Evolutionary conservation across 2,329 filamentous ascomycete species (phyloP).

Genomic region (Cladosporium sp.): DNA sequence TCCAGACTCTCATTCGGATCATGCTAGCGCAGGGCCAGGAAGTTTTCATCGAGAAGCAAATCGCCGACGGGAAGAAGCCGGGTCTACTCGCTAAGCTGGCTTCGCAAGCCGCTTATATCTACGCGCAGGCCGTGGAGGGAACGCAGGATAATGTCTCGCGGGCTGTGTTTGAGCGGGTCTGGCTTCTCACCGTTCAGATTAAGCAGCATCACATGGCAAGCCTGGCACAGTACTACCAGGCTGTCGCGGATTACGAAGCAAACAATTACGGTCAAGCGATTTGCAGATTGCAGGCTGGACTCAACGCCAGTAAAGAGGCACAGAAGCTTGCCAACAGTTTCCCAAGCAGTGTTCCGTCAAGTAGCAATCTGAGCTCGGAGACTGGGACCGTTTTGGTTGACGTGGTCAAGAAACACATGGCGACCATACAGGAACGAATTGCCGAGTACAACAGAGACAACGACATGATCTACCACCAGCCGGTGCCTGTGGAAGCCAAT

Average conservation of each 20-base stretch:
- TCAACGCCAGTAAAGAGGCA: constrained; percentile 71
- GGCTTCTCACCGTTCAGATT: constrained; percentile 73
- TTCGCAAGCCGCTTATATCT: constrained; percentile 82
- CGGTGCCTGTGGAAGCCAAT: constrained; percentile 77
- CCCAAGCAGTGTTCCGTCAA: constrained; percentile 69
- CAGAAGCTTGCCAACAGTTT: constrained; percentile 70
- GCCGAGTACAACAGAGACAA: constrained; percentile 80
- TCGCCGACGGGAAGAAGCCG: constrained; percentile 85
- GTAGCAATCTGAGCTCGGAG: constrained; percentile 77
- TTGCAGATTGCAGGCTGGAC: constrained; percentile 73
- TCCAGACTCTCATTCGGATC: constrained; percentile 87
- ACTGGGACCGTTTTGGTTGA: constrained; percentile 69
- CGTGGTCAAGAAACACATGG: constrained; percentile 73
- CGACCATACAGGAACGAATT: constrained; percentile 75
- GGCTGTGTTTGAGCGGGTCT: constrained; percentile 89
- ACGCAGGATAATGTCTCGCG: constrained; percentile 88
- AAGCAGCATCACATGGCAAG: constrained; percentile 81
- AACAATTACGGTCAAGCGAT: constrained; percentile 82
- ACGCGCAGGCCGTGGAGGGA: constrained; percentile 79
- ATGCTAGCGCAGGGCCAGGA: constrained; percentile 96
- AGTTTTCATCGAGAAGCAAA: constrained; percentile 94
- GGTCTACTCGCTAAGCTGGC: constrained; percentile 88
- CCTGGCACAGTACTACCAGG: constrained; percentile 89
- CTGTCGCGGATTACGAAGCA: constrained; percentile 80
- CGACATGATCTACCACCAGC: constrained; percentile 96